A percentile compares a stretch with the other conserved stretches of the same genome.
Conservation (phyloP, 2,329 filamentous ascomycete species). For the Pseudogymnoascus sp. region DNA sequence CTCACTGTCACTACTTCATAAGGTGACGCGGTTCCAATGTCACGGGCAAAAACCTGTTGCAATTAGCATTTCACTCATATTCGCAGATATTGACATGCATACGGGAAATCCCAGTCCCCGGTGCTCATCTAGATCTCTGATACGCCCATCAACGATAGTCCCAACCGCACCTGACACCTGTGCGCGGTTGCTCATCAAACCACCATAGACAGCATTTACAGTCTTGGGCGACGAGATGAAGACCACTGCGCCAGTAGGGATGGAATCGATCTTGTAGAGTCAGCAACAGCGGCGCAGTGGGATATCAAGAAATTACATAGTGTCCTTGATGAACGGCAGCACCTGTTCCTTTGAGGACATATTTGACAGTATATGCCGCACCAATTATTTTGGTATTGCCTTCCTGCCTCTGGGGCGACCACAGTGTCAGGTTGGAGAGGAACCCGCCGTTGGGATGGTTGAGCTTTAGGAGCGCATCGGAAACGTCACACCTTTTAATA, state of each 20-base stretch:
- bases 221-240: conserved; percentile 39
- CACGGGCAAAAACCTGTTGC: conserved; percentile 22
- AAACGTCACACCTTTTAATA: conserved; percentile 39
- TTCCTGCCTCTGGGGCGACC: conserved; percentile 12
- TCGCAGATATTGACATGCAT: conserved; percentile 7
- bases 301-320: conserved; percentile 32
- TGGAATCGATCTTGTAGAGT: conserved; percentile 39
- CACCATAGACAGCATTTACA: conserved; percentile 43
- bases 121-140: conserved; percentile 47
- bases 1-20: conserved; percentile 27
- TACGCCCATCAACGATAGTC: conserved; percentile 44
- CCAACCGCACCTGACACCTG: conserved; percentile 38
- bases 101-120: conserved; percentile 40
- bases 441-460: conserved; percentile 43
- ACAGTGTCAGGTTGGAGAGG: conserved; percentile 11
- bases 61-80: background rate
- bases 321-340: conserved; percentile 32
- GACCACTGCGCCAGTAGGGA: conserved; percentile 40
- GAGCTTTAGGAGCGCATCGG: conserved; percentile 45
- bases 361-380: conserved; percentile 14
- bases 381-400: conserved; percentile 13
- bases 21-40: conserved; percentile 29
- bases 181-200: conserved; percentile 45
- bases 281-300: conserved; percentile 34
- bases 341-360: conserved; percentile 32